phyloP scores from a whole-genome alignment of 768 basidiomycete species.

The Exidia glandulosa region DNA sequence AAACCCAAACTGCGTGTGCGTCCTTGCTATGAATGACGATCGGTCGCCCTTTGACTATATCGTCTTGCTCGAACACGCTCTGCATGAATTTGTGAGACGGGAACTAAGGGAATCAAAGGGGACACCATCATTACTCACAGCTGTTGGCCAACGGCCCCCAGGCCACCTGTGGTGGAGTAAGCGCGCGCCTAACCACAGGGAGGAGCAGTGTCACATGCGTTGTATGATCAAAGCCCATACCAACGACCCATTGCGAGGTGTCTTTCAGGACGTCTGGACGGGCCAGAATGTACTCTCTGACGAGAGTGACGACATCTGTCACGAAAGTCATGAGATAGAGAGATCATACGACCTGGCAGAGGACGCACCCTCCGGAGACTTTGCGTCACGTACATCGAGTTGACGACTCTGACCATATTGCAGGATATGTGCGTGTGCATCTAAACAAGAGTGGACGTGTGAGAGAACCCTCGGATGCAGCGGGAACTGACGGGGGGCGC shows the following conservation, averaged over 20 bases:
- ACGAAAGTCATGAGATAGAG: neutral
- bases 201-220: slow-evolving; percentile 14
- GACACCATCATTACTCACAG: slow-evolving; percentile 32
- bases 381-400: slow-evolving; percentile 48
- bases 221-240: slow-evolving; percentile 93
- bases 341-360: neutral
- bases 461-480: neutral
- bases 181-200: neutral
- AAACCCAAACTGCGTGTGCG: slow-evolving; percentile 82
- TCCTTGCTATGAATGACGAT: slow-evolving; percentile 74
- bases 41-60: slow-evolving; percentile 41
- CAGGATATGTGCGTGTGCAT: slow-evolving; percentile 72
- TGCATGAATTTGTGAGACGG: slow-evolving; percentile 58
- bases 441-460: slow-evolving; percentile 22
- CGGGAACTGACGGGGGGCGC: neutral
- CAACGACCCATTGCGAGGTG: slow-evolving; percentile 59
- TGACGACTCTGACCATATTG: slow-evolving; percentile 62
- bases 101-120: neutral
- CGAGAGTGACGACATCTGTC: slow-evolving; percentile 49
- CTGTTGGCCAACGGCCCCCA: slow-evolving; percentile 52
- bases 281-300: slow-evolving; percentile 46
- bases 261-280: slow-evolving; percentile 47
- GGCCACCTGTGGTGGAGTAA: slow-evolving; percentile 35
- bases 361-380: slow-evolving; percentile 45
- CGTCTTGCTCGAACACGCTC: slow-evolving; percentile 36